Evolutionary conservation across 1,284 basidiomycete species (phyloP).

Genomic region (Vanrija sp.): DNA sequence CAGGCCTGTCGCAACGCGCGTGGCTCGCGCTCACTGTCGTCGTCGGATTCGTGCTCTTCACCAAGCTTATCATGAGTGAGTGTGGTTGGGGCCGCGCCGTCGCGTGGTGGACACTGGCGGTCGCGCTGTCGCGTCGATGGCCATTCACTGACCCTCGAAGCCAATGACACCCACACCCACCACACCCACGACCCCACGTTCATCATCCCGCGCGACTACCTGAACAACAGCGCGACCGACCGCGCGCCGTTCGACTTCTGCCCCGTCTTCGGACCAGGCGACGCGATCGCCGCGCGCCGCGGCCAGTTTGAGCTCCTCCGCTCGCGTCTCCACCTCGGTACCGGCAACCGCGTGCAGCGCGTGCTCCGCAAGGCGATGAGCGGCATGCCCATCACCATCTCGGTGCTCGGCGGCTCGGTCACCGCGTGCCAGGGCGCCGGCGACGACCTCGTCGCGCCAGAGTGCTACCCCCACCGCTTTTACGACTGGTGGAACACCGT

Average conservation of each 20-base stretch:
- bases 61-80: slow-evolving; percentile 37
- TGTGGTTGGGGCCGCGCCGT: background rate
- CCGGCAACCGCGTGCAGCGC: slow-evolving; percentile 74
- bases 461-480: slow-evolving; percentile 83
- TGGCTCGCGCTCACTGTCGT: slow-evolving; percentile 34
- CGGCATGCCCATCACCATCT: slow-evolving; percentile 83
- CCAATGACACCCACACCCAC: no score
- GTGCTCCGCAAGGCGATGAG: slow-evolving; percentile 78
- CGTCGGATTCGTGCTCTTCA: slow-evolving; percentile 29
- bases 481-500: slow-evolving; percentile 93
- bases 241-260: slow-evolving; percentile 84
- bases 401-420: slow-evolving; percentile 86
- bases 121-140: background rate
- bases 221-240: slow-evolving; percentile 52
- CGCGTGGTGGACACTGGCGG: background rate
- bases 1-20: slow-evolving; percentile 35
- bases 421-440: slow-evolving; percentile 91
- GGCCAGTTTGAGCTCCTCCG: slow-evolving; percentile 71
- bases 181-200: slow-evolving; percentile 1
- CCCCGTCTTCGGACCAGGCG: slow-evolving; percentile 75
- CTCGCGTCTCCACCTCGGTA: slow-evolving; percentile 74
- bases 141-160: background rate
- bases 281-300: slow-evolving; percentile 71
- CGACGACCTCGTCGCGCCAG: slow-evolving; percentile 77
- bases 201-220: slow-evolving; percentile 49